Base-by-base conservation (phyloP, 768 basidiomycete species). In the Dentipellis fragilis region DNA sequence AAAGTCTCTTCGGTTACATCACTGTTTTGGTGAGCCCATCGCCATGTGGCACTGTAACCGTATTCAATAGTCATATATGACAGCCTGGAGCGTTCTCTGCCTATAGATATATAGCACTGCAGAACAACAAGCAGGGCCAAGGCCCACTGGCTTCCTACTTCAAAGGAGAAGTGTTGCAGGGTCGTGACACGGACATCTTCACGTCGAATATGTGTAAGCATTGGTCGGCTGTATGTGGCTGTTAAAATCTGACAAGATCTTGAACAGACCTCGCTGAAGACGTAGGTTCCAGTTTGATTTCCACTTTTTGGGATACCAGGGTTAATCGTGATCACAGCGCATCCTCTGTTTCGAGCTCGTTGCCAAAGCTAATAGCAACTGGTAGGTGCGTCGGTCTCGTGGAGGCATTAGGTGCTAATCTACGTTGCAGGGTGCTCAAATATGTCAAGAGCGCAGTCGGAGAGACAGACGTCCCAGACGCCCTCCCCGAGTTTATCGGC, bases 141-240 rank as follows among this genome's bases (percentile, higher is more conserved):
- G 95, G 95, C 0, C 95, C 95, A 5, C 72, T 98, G 4, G 89
- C 92, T 12, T 93, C 94, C 14, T 99, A 99, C 68, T 99, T 99
- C 77, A 89, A 97, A 67, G 96, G 96, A 9, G 96, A 99, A 67
- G 78, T 87, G 19, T 69, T 91, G 22, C 84, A 87, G 61, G 90
- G 89, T 10, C 79, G 83, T 29, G 87, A 90, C 65, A 88, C 90
- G 0, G 91, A 93, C 65, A 92, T 95, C 47, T 93, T 93, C 69
- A 94, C 91, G 4, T 93, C 93, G 8, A 96, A 96, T 64, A 95
- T 95, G 93, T 97, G 88, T 89, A 70, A 53, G 84, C 75, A 36
- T 19, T 11, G 14, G 12, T 10, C 10, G 11, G 42, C 35, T 1
- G 48, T 21, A 17, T 21, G 12, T 19, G 11, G 10, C 23, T 23